Evolutionary conservation across 164 flowering plant genomes (phyloP).

Genomic region (Vitis labrusca): DNA sequence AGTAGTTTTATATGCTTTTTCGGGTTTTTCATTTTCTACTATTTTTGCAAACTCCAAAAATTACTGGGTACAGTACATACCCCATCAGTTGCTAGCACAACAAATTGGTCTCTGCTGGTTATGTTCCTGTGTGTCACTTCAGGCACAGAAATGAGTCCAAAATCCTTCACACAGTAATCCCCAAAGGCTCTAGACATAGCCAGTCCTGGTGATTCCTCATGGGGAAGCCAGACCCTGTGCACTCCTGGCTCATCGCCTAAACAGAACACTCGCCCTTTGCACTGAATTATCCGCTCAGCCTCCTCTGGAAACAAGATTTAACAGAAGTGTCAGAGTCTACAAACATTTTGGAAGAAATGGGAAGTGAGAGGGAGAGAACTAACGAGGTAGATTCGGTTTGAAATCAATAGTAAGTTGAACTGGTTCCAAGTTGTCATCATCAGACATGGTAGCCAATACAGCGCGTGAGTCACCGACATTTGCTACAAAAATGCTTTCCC

Average conservation of each 20-base stretch:
- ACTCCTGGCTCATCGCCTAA: slow-evolving; percentile 85
- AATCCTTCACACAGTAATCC: slow-evolving; percentile 73
- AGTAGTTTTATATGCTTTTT: too few species aligned
- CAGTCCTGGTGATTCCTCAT: slow-evolving; percentile 72
- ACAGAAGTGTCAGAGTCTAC: slow-evolving; percentile 2
- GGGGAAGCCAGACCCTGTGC: slow-evolving; percentile 76
- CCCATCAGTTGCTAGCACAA: slow-evolving; percentile 90
- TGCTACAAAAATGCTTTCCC: slow-evolving; percentile 60
- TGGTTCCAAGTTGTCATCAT: slow-evolving; percentile 70
- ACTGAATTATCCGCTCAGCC: slow-evolving; percentile 63
- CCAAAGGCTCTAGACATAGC: slow-evolving; percentile 97
- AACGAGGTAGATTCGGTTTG: slow-evolving; percentile 85
- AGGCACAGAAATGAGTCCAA: slow-evolving; percentile 83
- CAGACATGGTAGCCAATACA: slow-evolving; percentile 72
- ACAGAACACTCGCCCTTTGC: slow-evolving; percentile 72
- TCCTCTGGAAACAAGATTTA: slow-evolving; percentile 54
- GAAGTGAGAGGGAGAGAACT: slow-evolving; percentile 30
- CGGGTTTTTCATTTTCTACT: background rate
- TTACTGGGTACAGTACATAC: slow-evolving; percentile 31
- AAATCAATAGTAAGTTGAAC: slow-evolving; percentile 79
- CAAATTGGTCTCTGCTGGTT: slow-evolving; percentile 64
- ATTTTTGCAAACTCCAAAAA: background rate
- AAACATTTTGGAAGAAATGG: background rate
- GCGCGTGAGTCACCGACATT: slow-evolving; percentile 96
- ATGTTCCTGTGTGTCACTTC: slow-evolving; percentile 74